Conservation (phyloP, 768 basidiomycete genomes). For the Harrya chromipes region DNA sequence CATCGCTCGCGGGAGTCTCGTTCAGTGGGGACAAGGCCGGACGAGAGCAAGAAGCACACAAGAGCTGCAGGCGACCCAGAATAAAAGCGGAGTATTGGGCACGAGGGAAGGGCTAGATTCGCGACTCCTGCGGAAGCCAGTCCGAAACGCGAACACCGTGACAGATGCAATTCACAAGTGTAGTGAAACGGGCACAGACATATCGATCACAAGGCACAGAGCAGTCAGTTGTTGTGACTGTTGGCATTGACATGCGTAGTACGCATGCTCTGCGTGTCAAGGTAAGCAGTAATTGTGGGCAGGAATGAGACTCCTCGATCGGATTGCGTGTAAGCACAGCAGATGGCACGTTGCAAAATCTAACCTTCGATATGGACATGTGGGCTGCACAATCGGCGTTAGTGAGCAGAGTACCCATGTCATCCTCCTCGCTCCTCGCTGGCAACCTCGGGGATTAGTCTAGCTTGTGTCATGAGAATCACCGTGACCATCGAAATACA, state of each 20-base stretch:
- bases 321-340: slow-evolving; percentile 11
- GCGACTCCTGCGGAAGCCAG: slow-evolving; percentile 21
- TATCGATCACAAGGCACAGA: slow-evolving; percentile 21
- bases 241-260: slow-evolving; percentile 22
- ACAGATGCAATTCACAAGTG: slow-evolving; percentile 11
- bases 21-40: slow-evolving; percentile 1
- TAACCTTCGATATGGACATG: slow-evolving; percentile 19
- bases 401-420: not conserved
- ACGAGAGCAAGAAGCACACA: slow-evolving; percentile 6
- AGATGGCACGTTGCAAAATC: slow-evolving; percentile 21
- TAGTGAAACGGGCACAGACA: slow-evolving; percentile 17
- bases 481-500: not conserved
- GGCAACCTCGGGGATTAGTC: slow-evolving; percentile 4
- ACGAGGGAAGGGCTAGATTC: slow-evolving; percentile 30
- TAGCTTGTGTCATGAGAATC: not conserved
- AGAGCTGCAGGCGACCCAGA: slow-evolving; percentile 8
- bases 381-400: slow-evolving; percentile 2
- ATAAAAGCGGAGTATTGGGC: slow-evolving; percentile 24
- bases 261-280: slow-evolving; percentile 21
- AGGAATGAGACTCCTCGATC: slow-evolving; percentile 4
- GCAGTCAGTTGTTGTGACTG: slow-evolving; percentile 11
- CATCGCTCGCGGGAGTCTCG: slow-evolving; percentile 8
- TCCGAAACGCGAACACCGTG: slow-evolving; percentile 28
- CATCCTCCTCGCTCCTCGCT: not conserved
- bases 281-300: slow-evolving; percentile 4